Evolutionary conservation across 2,329 filamentous ascomycete species (phyloP), one percentile per base, ranked within the genome.

Genomic region (Rhinocladiella mackenziei): DNA sequence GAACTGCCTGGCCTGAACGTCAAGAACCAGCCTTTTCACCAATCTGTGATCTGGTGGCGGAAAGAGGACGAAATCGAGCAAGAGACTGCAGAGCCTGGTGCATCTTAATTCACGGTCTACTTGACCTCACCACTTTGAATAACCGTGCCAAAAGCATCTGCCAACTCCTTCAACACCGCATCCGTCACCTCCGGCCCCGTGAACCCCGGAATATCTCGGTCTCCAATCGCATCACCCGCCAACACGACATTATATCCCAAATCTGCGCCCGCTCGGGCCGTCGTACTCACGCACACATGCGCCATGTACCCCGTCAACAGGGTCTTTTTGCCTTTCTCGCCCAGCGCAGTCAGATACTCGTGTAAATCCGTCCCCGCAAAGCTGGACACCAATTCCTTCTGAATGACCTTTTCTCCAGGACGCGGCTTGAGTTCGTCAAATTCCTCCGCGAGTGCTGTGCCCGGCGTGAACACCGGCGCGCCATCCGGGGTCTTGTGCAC

Each of bases 391-490:
- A 73, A 68, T 13, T 73, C 61, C 65, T 86, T 86, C 33, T 60
- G 57, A 14, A 86, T 65, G 1, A 78, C 60, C 56, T 76, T 76
- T 61, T 86, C 82, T 45, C 72, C 57, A 0, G 68, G 61, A 49
- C 66, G 60, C 0, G 81, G 74, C 19, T 65, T 70, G 29, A 85
- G 62, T 54, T 83, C 79, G 0, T 73, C 66, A 50, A 84, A 83
- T 48, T 80, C 77, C 26, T 77, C 66, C 0, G 76, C 80, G 4
- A 86, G 66, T 3, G 68, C 57, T 0, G 80, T 84, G 3, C 67
- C 69, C 0, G 78, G 76, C 0, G 81, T 85, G 62, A 86, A 86
- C 3, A 86, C 69, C 0, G 81, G 81, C 0, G 81, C 77, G 2
- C 77, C 80, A 0, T 73, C 69, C 2, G 80, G 78, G 0, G 73